These are phyloP conservation scores for Trametes gibbosa DNA, from an alignment of 768 basidiomycete genomes.

Conservation along the genomic window DNA sequence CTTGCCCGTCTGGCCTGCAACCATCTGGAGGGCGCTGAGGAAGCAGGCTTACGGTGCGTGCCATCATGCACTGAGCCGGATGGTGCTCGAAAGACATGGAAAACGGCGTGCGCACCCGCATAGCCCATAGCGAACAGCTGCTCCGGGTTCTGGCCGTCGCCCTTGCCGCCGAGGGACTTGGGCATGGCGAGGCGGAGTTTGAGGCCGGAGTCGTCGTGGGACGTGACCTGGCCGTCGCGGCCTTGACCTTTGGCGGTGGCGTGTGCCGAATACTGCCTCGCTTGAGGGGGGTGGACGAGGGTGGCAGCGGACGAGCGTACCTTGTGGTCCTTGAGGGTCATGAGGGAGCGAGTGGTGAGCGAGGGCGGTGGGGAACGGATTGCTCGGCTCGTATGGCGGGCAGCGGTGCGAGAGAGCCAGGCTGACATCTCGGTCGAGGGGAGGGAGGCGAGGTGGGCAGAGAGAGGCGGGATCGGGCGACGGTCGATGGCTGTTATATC, in stretches of 20 bases:
- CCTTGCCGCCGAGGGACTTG: constrained; percentile 35
- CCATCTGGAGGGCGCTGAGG: constrained; percentile 64
- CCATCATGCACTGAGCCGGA: too few species aligned
- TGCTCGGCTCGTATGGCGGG: not conserved
- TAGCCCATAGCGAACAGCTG: constrained; percentile 39
- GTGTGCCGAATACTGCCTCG: constrained; percentile 61
- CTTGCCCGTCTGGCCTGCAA: constrained; percentile 54
- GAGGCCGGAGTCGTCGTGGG: constrained; percentile 33
- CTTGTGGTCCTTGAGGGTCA: constrained; percentile 47
- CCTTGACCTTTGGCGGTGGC: constrained; percentile 65
- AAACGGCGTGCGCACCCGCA: constrained; percentile 25
- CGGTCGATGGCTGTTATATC: not conserved
- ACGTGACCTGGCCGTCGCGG: constrained; percentile 51
- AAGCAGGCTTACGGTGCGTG: constrained; percentile 54
- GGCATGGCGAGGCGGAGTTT: constrained; percentile 35
- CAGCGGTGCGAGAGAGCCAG: not conserved
- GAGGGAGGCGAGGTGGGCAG: not conserved
- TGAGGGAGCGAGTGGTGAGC: constrained; percentile 23
- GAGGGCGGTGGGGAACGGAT: not conserved
- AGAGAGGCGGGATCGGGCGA: not conserved
- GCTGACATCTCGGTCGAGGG: not conserved
- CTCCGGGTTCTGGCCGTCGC: constrained; percentile 40
- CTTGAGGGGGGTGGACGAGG: not conserved
- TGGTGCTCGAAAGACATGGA: not conserved
- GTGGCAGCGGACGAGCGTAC: constrained; percentile 23